Percentiles rank a stretch among this genome's conserved stretches.
Conservation (phyloP, 2,329 filamentous ascomycete species). For the Fusarium sp. region DNA sequence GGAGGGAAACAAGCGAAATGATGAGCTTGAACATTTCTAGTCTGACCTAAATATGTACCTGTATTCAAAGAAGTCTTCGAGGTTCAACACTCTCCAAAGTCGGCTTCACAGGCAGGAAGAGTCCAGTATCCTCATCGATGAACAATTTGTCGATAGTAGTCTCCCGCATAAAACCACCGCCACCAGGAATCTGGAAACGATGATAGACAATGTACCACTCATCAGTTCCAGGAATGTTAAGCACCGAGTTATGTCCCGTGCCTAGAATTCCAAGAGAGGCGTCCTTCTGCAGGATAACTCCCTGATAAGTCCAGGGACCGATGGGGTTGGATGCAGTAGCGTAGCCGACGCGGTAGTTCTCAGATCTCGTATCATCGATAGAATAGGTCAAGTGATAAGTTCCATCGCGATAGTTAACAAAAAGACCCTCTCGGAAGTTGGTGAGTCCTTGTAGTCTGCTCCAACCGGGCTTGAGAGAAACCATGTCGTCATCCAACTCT, state of each 20-base stretch:
- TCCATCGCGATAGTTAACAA: constrained; percentile 58
- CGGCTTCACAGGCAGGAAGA: constrained; percentile 53
- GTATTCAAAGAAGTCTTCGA: neutral
- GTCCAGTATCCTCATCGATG: constrained; percentile 52
- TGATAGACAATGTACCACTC: constrained; percentile 65
- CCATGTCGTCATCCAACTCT: constrained; percentile 60
- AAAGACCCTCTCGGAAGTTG: constrained; percentile 56
- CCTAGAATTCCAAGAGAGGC: constrained; percentile 56
- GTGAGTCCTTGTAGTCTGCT: constrained; percentile 52
- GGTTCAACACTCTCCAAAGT: constrained; percentile 35
- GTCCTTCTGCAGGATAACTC: constrained; percentile 59
- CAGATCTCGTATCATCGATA: constrained; percentile 60
- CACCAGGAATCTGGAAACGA: constrained; percentile 59
- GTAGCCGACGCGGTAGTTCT: constrained; percentile 61
- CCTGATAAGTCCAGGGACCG: constrained; percentile 60
- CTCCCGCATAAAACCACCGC: constrained; percentile 58
- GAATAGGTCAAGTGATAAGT: constrained; percentile 63
- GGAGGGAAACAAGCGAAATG: neutral
- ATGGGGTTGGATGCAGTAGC: constrained; percentile 53
- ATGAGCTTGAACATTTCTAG: neutral
- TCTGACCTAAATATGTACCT: neutral
- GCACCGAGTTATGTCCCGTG: constrained; percentile 59
- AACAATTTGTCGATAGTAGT: constrained; percentile 56
- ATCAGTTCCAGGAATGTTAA: constrained; percentile 61
- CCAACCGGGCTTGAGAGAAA: constrained; percentile 54